Evolutionary conservation across 1,284 basidiomycete genomes (phyloP).

Genomic region (Austroboletus olivaceoglutinosus): DNA sequence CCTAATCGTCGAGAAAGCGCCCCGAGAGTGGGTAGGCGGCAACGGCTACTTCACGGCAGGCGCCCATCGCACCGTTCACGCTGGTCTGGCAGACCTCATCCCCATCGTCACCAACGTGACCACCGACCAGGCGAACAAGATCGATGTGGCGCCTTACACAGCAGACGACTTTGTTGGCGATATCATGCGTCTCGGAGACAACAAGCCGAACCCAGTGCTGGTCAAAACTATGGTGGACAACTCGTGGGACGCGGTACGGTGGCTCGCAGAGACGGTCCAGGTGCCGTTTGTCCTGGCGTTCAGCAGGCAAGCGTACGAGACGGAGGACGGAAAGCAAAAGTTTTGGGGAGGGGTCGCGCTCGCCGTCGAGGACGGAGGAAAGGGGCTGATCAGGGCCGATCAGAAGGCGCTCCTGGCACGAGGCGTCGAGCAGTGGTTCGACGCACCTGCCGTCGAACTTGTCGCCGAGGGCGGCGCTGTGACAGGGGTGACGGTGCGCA

Average conservation of each 20-base stretch:
- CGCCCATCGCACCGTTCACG: constrained; percentile 59
- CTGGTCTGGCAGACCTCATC: constrained; percentile 56
- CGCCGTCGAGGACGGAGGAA: constrained; percentile 59
- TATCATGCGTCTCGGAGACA: constrained; percentile 56
- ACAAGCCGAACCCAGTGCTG: constrained; percentile 47
- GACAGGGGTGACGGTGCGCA: constrained; percentile 45
- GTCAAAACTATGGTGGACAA: constrained; percentile 53
- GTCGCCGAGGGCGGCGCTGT: constrained; percentile 40
- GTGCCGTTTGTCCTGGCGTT: constrained; percentile 61
- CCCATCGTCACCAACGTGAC: constrained; percentile 51
- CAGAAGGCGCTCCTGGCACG: constrained; percentile 46
- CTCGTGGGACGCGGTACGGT: constrained; percentile 54
- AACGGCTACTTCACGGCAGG: constrained; percentile 73
- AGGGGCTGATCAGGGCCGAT: constrained; percentile 62
- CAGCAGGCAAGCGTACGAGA: constrained; percentile 64
- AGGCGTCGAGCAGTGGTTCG: constrained; percentile 56
- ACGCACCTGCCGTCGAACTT: constrained; percentile 47
- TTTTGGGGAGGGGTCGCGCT: constrained; percentile 71
- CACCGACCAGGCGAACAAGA: constrained; percentile 41
- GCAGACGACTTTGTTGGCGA: constrained; percentile 52
- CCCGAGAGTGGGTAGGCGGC: constrained; percentile 61
- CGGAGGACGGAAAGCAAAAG: constrained; percentile 51
- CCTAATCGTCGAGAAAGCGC: constrained; percentile 64
- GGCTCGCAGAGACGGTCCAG: constrained; percentile 50
- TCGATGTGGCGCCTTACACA: constrained; percentile 61